A percentile compares a stretch with the other conserved stretches of the same genome.
Evolutionary conservation across 2,329 filamentous ascomycete species (phyloP).

Genomic region (Sclerotinia spermophila): DNA sequence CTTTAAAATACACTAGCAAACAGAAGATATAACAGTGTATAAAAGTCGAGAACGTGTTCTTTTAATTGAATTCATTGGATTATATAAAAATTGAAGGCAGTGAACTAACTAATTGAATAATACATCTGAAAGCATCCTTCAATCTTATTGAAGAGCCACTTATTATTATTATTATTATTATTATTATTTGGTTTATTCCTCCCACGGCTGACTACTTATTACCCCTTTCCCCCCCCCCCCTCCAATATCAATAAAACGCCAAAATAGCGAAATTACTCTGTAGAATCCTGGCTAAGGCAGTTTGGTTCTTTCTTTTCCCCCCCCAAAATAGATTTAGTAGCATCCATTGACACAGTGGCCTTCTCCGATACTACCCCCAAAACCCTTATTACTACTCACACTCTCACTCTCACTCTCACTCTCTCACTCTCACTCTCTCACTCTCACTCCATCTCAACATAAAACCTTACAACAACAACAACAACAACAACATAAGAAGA

Average conservation of each 20-base stretch:
- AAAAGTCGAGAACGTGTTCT: constrained; percentile 8
- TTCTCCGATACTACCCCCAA: neutral
- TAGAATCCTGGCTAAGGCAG: no score
- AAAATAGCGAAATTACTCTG: neutral
- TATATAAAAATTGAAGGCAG: neutral
- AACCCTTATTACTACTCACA: neutral
- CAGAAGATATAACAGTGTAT: neutral
- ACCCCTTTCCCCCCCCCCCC: constrained; percentile 2
- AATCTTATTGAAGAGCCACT: constrained; percentile 4
- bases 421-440: neutral
- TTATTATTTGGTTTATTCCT: neutral
- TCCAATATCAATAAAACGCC: neutral
- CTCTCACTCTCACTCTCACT: no score
- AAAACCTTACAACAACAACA: neutral
- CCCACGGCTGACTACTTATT: neutral
- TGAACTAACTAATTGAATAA: neutral
- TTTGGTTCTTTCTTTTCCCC: no score
- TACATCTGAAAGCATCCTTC: neutral
- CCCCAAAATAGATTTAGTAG: neutral
- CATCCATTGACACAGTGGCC: constrained; percentile 4
- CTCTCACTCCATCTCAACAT: neutral
- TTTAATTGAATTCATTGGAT: neutral
- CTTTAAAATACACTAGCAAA: neutral
- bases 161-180: no score
- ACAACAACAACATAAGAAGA: neutral